Evolutionary conservation across 345 rosid genomes (phyloP), one percentile per base, ranked within the genome.

Genomic region (Populus davidiana): DNA sequence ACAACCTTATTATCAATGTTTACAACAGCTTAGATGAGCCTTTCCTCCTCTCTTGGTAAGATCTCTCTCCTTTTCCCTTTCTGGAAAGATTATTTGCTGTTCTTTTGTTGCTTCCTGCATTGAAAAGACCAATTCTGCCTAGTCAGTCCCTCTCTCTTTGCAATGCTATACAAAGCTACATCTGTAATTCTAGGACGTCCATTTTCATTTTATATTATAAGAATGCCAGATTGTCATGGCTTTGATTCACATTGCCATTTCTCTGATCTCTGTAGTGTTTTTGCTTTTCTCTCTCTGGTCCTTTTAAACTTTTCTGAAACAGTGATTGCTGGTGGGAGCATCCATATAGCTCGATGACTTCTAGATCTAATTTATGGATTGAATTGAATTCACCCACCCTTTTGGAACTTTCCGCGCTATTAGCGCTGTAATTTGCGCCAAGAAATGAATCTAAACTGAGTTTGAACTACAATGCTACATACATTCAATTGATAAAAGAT

Each of bases 1-100:
- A 82, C 66, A 82, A 82, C 49, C 81, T 82, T 18, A 82, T 82
- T n/a, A 75, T 82, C 79, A 78, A 82, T 67, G 85, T 82, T 23
- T 67, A 20, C 2, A 82, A 82, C 79, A 82, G 85, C 79, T 75
- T 82, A 27, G 74, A 78, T 23, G 79, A 78, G 67, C 81, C 85
- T 78, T 82, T 74, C 65, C 81, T 82, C 44, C 74, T 78, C 63
- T 78, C 85, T 12, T 82, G 85, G 85, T 82, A 47, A 43, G 36
- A 67, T 43, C 29, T 72, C 38, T 43, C 29, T 52, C 77, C 41
- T 77, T 49, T 59, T 56, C 41, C 54, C 38, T 52, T 5, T 39
- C 4, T 14, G 23, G 41, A 20, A 65, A 13, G 41, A 72, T 8
- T 41, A 70, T 27, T 8, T 6, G 16, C 67, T 44, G 1, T 23